phyloP scores from a whole-genome alignment of 2,329 filamentous ascomycete genomes.

The Shiraia bambusicola region DNA sequence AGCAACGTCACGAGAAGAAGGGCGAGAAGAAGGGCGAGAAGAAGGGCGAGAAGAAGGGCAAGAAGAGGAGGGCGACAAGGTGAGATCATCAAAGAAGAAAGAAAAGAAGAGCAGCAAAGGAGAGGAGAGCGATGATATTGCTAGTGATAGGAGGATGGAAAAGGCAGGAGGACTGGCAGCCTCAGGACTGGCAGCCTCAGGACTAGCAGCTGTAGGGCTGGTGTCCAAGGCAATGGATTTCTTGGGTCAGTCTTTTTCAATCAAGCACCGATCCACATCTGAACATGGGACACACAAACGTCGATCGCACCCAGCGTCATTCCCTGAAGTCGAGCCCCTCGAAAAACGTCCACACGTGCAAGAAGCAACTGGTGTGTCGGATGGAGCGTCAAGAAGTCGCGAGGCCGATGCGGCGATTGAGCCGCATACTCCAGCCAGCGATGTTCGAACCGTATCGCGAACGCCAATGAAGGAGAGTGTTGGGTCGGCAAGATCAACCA shows the following conservation, averaged over 20 bases:
- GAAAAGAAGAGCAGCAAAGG: slow-evolving; percentile 41
- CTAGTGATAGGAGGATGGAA: not conserved
- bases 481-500: slow-evolving; percentile 7
- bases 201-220: not conserved
- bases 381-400: slow-evolving; percentile 8
- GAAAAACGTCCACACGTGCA: slow-evolving; percentile 31
- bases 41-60: slow-evolving; percentile 26
- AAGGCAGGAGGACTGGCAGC: not conserved
- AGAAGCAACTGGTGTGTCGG: slow-evolving; percentile 1
- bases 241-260: not conserved
- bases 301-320: slow-evolving; percentile 36
- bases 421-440: slow-evolving; percentile 26
- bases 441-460: slow-evolving; percentile 8
- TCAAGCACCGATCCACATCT: no score
- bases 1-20: not conserved
- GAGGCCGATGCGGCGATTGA: slow-evolving; percentile 17
- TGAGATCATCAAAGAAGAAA: slow-evolving; percentile 48
- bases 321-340: slow-evolving; percentile 33
- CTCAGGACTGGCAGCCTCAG: not conserved
- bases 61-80: slow-evolving; percentile 23
- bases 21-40: slow-evolving; percentile 18
- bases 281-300: slow-evolving; percentile 31
- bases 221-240: not conserved
- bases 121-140: slow-evolving; percentile 26
- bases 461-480: slow-evolving; percentile 16